Evolutionary conservation across 108 stramenopile species (phyloP).

Genomic region (Phaeodactylum tricornutum): DNA sequence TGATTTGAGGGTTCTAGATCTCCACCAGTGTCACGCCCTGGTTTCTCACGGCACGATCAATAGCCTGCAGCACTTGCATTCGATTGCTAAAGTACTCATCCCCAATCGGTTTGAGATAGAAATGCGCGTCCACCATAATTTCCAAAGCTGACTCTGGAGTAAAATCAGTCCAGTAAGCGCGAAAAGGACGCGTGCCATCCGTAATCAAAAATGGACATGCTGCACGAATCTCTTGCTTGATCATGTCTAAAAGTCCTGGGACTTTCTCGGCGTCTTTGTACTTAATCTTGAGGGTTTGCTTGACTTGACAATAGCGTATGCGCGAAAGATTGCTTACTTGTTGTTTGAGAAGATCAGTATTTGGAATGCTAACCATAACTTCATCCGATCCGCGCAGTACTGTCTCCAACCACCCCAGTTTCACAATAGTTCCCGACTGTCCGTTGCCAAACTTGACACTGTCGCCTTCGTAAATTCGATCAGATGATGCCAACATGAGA

Average conservation of each 20-base stretch:
- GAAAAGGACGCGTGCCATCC: slow-evolving; percentile 53
- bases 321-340: slow-evolving; percentile 54
- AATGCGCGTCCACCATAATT: slow-evolving; percentile 57
- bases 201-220: slow-evolving; percentile 47
- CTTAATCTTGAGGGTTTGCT: slow-evolving; percentile 40
- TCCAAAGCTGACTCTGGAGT: slow-evolving; percentile 33
- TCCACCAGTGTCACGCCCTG: too few species aligned
- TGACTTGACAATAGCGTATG: slow-evolving; percentile 42
- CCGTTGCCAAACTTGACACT: slow-evolving; percentile 25
- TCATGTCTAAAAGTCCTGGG: slow-evolving; percentile 32
- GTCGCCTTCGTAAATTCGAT: slow-evolving; percentile 60
- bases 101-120: slow-evolving; percentile 34
- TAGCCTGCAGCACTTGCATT: slow-evolving; percentile 50
- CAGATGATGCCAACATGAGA: slow-evolving; percentile 33
- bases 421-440: not conserved
- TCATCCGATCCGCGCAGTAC: slow-evolving; percentile 22
- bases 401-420: slow-evolving; percentile 24
- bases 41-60: slow-evolving; percentile 45
- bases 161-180: slow-evolving; percentile 39
- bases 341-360: slow-evolving; percentile 27
- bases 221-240: slow-evolving; percentile 49
- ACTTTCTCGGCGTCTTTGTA: slow-evolving; percentile 44
- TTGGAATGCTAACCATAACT: slow-evolving; percentile 28
- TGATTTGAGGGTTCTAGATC: too few species aligned
- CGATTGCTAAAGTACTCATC: slow-evolving; percentile 51